Conservation (phyloP, 2,329 filamentous ascomycete species). For the Fusarium keratoplasticum region DNA sequence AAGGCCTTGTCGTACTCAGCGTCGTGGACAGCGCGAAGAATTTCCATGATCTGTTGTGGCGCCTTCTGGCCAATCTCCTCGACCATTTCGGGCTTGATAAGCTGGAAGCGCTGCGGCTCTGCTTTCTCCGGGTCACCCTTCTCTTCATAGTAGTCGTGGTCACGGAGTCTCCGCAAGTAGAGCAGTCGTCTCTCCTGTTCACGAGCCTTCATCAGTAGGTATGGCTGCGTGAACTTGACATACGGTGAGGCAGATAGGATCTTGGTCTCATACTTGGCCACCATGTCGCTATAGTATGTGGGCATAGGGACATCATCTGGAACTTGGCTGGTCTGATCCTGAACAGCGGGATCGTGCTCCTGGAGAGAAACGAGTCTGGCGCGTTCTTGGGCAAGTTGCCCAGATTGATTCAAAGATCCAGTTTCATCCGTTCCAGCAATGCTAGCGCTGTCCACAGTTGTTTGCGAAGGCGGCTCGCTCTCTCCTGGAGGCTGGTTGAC, state of each 20-base stretch:
- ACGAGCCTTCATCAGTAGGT: constrained; percentile 89
- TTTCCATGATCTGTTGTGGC: constrained; percentile 89
- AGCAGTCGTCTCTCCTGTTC: constrained; percentile 89
- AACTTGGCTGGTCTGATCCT: constrained; percentile 68
- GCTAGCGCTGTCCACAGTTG: constrained; percentile 46
- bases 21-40: constrained; percentile 93
- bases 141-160: constrained; percentile 75
- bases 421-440: constrained; percentile 44
- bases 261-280: constrained; percentile 91
- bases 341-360: constrained; percentile 57
- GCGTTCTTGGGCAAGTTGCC: constrained; percentile 40
- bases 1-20: constrained; percentile 96
- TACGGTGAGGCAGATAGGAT: constrained; percentile 96
- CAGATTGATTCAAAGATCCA: constrained; percentile 42
- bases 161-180: constrained; percentile 84
- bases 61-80: constrained; percentile 83
- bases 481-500: constrained; percentile 52
- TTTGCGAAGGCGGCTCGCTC: constrained; percentile 52
- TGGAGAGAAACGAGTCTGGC: constrained; percentile 52
- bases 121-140: constrained; percentile 69
- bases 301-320: constrained; percentile 86
- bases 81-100: constrained; percentile 97
- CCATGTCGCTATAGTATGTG: constrained; percentile 94
- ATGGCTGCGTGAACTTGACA: constrained; percentile 93
- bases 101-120: constrained; percentile 80